phyloP scores from a whole-genome alignment of 2,329 filamentous ascomycete species.

The Ambrosiella cleistominuta region DNA sequence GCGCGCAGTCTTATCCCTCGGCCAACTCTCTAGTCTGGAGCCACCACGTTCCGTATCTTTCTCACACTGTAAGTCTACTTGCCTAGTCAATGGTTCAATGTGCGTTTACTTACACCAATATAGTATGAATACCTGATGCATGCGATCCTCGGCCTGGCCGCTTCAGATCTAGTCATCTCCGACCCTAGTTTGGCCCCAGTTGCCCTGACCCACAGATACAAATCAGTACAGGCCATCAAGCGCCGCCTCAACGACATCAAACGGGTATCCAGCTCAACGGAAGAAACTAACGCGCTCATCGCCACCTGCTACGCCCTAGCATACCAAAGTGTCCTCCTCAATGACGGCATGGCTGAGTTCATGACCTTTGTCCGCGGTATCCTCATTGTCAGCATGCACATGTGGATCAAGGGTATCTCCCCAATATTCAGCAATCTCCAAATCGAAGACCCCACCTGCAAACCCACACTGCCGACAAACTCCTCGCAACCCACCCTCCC shows the following conservation, averaged over 20 bases:
- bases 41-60: conserved; percentile 47
- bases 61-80: conserved; percentile 37
- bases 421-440: conserved; percentile 25
- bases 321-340: conserved; percentile 39
- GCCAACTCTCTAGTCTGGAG: conserved; percentile 51
- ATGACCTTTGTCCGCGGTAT: conserved; percentile 44
- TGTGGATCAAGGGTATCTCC: conserved; percentile 30
- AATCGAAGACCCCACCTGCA: neutral
- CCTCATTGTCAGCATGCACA: conserved; percentile 35
- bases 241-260: conserved; percentile 30
- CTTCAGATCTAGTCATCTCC: conserved; percentile 41
- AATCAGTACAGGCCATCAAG: conserved; percentile 46
- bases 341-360: conserved; percentile 41
- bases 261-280: conserved; percentile 24
- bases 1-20: conserved; percentile 46
- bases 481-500: conserved; percentile 26
- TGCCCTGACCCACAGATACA: conserved; percentile 46
- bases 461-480: neutral
- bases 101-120: conserved; percentile 9
- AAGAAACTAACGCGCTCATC: conserved; percentile 41
- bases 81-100: neutral
- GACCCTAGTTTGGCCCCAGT: conserved; percentile 35
- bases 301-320: conserved; percentile 42
- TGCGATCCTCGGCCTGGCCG: conserved; percentile 48
- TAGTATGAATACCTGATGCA: conserved; percentile 54